phyloP scores from a whole-genome alignment of 2,329 filamentous ascomycete genomes.

The Fusarium tricinctum region DNA sequence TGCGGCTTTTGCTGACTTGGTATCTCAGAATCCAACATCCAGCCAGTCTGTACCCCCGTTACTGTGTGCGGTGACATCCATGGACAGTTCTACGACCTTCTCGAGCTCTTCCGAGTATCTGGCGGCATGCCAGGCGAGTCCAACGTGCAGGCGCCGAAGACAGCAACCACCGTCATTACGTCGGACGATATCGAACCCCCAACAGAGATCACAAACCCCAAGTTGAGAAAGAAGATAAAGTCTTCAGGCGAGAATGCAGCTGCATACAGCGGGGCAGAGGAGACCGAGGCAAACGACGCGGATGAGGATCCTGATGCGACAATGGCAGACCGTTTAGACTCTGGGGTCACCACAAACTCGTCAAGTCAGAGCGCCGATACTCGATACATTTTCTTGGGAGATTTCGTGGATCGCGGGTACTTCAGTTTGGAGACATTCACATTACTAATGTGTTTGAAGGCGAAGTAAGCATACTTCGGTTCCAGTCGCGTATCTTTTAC shows the following conservation, averaged over 20 bases:
- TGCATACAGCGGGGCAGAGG: slow-evolving; percentile 66
- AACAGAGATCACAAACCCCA: slow-evolving; percentile 88
- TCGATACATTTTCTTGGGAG: slow-evolving; percentile 76
- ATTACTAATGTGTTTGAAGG: slow-evolving; percentile 93
- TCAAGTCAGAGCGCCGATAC: slow-evolving; percentile 65
- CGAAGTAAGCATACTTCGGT: slow-evolving; percentile 62
- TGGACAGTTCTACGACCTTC: slow-evolving; percentile 97
- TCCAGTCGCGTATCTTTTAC: slow-evolving; percentile 9
- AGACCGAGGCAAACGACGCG: slow-evolving; percentile 60
- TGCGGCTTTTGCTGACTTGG: slow-evolving; percentile 36
- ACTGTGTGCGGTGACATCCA: slow-evolving; percentile 99
- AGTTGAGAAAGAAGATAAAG: slow-evolving; percentile 86
- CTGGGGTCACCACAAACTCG: slow-evolving; percentile 54
- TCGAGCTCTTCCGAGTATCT: slow-evolving; percentile 96
- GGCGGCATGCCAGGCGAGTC: slow-evolving; percentile 95
- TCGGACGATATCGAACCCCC: slow-evolving; percentile 95
- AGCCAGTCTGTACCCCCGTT: slow-evolving; percentile 95
- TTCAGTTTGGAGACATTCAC: slow-evolving; percentile 99
- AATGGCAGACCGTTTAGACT: slow-evolving; percentile 52
- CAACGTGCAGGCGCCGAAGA: slow-evolving; percentile 76
- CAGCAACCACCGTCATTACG: slow-evolving; percentile 80
- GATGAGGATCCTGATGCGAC: slow-evolving; percentile 52
- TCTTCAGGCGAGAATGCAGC: slow-evolving; percentile 51
- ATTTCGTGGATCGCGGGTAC: slow-evolving; percentile 97
- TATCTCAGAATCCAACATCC: slow-evolving; percentile 90